Evolutionary conservation across 805 yeast species (phyloP).

Genomic region (Myxozyma monticola): DNA sequence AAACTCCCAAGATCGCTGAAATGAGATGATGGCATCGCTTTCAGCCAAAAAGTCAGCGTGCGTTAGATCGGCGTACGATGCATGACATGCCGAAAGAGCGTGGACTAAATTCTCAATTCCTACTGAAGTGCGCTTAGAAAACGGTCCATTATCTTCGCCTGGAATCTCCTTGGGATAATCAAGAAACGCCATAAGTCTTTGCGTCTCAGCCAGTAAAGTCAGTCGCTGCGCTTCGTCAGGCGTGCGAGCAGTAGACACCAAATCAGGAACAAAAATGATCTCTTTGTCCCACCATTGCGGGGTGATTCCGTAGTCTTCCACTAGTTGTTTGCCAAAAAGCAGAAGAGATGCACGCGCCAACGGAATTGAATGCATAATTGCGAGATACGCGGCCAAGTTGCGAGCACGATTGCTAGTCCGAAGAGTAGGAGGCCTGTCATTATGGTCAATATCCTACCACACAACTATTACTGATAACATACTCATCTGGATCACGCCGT

Average conservation of each 20-base stretch:
- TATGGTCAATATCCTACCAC: neutral
- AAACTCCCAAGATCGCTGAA: conserved; percentile 10
- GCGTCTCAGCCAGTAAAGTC: conserved; percentile 34
- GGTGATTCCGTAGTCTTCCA: conserved; percentile 35
- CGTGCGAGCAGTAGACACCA: neutral
- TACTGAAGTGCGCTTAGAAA: conserved; percentile 34
- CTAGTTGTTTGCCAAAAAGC: conserved; percentile 30
- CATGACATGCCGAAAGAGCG: conserved; percentile 1
- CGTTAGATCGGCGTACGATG: conserved; percentile 3
- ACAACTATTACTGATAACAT: neutral
- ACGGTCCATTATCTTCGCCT: too few relatives aligned
- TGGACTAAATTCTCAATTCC: conserved; percentile 16
- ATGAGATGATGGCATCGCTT: neutral
- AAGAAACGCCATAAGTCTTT: conserved; percentile 38
- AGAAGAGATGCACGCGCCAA: conserved; percentile 36
- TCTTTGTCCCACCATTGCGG: conserved; percentile 35
- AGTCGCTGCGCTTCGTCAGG: conserved; percentile 9
- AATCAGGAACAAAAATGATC: conserved; percentile 25
- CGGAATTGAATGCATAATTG: conserved; percentile 38
- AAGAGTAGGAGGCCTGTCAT: neutral
- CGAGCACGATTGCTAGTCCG: conserved; percentile 1
- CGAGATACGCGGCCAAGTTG: conserved; percentile 34
- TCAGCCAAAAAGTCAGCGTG: conserved; percentile 7
- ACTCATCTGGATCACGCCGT: neutral
- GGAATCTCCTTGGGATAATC: conserved; percentile 18